Evolutionary conservation across 176 grass and related monocot species (phyloP), one percentile per base, ranked within the genome.

Genomic region (Microstegium vimineum): DNA sequence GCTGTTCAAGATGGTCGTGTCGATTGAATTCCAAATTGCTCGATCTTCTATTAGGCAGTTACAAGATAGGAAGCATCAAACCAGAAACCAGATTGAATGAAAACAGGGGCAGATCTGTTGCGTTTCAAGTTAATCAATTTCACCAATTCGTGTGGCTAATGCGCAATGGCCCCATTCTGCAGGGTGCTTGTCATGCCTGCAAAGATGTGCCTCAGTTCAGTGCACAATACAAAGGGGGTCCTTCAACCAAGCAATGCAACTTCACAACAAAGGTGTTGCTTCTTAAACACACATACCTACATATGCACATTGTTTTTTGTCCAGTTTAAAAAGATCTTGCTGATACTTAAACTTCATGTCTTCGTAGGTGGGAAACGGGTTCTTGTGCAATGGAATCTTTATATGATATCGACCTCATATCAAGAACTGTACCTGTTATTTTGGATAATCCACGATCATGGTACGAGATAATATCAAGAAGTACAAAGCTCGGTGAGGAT

Each of bases 101-200:
- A 26, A 51, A 45, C 67, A 42, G 36, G 36, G n/a, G 37, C 2
- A n/a, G n/a, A n/a, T 71, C 23, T 45, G 38, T 45, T 45, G 40
- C 10, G 42, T 27, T 42, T 70, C 11, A 70, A 26, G 0, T 15
- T 45, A 8, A n/a, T 17, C 13, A 27, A 3, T 45, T 4, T 71
- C n/a, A 7, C 13, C 38, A 28, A 17, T 37, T 16, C 62, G 47
- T 59, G 35, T 81, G 62, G 52, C 35, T 75, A 70, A 88, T 66
- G 32, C 43, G 59, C 52, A 46, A 35, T 86, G 33, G 46, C 18
- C 46, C 16, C 51, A 37, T 82, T 88, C 49, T 91, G 61, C 84
- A 94, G 95, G 71, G 74, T 94, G 52, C 94, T 94, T 74, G 95
- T 98, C 60, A 93, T 98, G 90, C 95, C 95, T 47, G 86, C 95